Evolutionary conservation across 345 rosid species (phyloP).

Genomic region (Kernera saxatilis): DNA sequence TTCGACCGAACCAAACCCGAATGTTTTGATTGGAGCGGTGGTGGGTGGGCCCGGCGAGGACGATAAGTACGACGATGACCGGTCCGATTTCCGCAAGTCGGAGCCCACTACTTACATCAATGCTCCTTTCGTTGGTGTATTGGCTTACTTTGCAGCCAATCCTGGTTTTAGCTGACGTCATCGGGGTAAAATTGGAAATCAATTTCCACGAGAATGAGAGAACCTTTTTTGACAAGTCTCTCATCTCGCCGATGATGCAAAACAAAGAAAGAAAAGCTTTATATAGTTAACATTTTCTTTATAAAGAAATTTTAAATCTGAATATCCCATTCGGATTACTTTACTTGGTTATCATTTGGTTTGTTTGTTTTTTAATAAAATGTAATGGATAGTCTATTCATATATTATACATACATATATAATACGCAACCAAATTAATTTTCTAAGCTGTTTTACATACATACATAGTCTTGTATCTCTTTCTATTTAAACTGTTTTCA

Average conservation of each 20-base stretch:
- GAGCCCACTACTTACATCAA: conserved; percentile 96
- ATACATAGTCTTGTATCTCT: too few relatives aligned
- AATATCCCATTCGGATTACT: conserved; percentile 17
- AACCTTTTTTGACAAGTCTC: conserved; percentile 33
- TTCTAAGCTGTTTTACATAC: too few relatives aligned
- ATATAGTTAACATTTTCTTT: neutral
- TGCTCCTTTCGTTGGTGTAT: conserved; percentile 94
- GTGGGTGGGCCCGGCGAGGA: conserved; percentile 89
- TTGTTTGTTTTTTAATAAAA: neutral
- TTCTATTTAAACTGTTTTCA: too few relatives aligned
- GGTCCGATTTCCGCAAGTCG: conserved; percentile 69
- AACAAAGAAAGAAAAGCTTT: conserved; percentile 38
- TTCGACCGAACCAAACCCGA: conserved; percentile 67
- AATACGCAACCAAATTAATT: too few relatives aligned
- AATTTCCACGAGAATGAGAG: neutral
- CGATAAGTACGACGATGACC: conserved; percentile 57
- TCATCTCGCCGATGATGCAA: conserved; percentile 33
- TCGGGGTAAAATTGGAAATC: neutral
- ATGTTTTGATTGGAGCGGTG: conserved; percentile 65
- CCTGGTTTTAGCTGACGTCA: conserved; percentile 31
- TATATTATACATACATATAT: neutral
- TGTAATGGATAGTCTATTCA: neutral
- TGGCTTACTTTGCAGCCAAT: conserved; percentile 85
- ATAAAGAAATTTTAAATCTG: neutral
- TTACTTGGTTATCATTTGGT: neutral